Conservation (phyloP, 306 rosid species). For the Begonia fuchsioides region DNA sequence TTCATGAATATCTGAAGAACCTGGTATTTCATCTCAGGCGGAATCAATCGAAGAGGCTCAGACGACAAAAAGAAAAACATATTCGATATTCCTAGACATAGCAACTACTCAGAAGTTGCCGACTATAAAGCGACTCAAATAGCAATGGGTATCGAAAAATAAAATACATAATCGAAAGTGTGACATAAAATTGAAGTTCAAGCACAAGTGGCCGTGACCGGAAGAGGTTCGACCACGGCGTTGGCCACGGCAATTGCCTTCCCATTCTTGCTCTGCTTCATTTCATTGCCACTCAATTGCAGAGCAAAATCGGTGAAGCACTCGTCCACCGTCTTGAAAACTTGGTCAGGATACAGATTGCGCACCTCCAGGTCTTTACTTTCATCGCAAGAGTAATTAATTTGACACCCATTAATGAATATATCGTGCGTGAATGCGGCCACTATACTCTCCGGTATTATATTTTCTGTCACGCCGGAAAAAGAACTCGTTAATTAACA, state of each 20-base stretch:
- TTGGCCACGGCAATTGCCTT: too few relatives aligned
- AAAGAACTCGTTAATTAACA: too few relatives aligned
- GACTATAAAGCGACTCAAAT: too few relatives aligned
- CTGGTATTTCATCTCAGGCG: constrained; percentile 22
- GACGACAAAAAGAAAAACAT: constrained; percentile 45
- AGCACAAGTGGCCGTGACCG: too few relatives aligned
- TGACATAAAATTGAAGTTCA: too few relatives aligned
- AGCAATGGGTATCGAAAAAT: too few relatives aligned
- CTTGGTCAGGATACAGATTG: constrained; percentile 43
- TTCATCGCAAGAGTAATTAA: constrained; percentile 21
- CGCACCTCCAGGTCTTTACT: constrained; percentile 27
- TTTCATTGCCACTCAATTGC: constrained; percentile 6
- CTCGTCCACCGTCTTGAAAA: constrained; percentile 38
- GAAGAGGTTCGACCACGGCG: too few relatives aligned
- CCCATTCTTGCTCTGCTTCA: background rate
- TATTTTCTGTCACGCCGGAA: constrained; percentile 25
- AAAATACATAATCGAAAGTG: too few relatives aligned
- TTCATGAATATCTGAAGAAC: background rate
- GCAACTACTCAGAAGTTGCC: too few relatives aligned
- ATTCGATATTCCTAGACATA: too few relatives aligned
- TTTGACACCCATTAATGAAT: constrained; percentile 60
- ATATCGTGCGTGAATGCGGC: constrained; percentile 68
- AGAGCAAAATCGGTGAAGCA: constrained; percentile 40
- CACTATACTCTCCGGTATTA: constrained; percentile 43
- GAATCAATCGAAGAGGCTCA: constrained; percentile 46